These are phyloP conservation scores for Pythium rhizo-oryzae DNA, from an alignment of 352 stramenopile species.

Conservation along the genomic window DNA sequence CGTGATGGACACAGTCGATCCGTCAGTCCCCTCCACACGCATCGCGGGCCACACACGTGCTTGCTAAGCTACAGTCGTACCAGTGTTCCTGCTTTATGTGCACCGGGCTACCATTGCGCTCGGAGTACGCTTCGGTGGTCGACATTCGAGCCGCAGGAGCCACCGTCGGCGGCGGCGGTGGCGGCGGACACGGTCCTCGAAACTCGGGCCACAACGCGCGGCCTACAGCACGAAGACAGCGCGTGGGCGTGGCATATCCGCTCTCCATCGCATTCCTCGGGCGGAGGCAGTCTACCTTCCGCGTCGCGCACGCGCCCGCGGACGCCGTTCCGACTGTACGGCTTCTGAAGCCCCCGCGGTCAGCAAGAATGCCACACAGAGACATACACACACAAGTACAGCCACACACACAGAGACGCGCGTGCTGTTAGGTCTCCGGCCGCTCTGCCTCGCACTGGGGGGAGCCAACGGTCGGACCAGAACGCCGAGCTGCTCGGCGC, in stretches of 20 bases:
- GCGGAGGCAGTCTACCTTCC: not conserved
- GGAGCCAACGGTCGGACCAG: not conserved
- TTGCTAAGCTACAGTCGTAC: too few relatives aligned
- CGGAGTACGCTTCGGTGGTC: not conserved
- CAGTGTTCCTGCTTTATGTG: conserved; percentile 4
- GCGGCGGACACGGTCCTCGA: not conserved
- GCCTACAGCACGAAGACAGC: not conserved
- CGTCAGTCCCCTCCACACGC: too few relatives aligned
- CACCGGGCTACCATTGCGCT: not conserved
- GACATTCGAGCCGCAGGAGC: too few relatives aligned
- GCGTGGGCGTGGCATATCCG: too few relatives aligned
- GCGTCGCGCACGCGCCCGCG: not conserved
- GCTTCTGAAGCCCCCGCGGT: not conserved
- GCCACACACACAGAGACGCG: too few relatives aligned
- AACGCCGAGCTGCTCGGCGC: not conserved
- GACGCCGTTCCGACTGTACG: conserved; percentile 14
- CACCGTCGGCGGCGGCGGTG: too few relatives aligned
- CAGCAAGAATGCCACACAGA: not conserved
- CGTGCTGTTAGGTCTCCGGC: not conserved
- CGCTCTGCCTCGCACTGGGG: too few relatives aligned
- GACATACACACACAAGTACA: not conserved
- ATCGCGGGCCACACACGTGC: too few relatives aligned
- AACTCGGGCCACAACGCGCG: not conserved
- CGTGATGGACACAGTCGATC: not conserved
- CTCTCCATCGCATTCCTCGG: too few relatives aligned